A percentile compares a stretch with the other conserved stretches of the same genome.
These are phyloP conservation scores for Penicillium bialowiezense DNA, from an alignment of 495 filamentous ascomycete genomes.

Conservation along the genomic window DNA sequence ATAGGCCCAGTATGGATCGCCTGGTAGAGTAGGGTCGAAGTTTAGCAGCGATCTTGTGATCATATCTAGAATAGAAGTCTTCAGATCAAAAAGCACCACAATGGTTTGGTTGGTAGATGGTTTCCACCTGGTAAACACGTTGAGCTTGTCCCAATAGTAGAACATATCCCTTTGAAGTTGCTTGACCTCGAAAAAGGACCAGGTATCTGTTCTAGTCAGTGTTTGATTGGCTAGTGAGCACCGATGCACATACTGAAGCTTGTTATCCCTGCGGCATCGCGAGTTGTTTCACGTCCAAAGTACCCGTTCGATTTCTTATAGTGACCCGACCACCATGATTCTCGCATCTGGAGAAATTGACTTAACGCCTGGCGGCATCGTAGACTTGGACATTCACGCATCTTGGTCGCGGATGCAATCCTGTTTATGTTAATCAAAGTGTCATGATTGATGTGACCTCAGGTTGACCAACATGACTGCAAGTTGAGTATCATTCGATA, in stretches of 20 bases:
- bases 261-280: not conserved
- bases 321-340: constrained; percentile 1
- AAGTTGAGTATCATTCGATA: too few species aligned
- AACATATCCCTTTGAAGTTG: not conserved
- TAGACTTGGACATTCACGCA: not conserved
- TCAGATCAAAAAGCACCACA: constrained; percentile 33
- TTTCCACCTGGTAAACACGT: constrained; percentile 8
- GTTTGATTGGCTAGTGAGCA: not conserved
- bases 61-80: not conserved
- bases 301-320: constrained; percentile 13
- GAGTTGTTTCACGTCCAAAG: constrained; percentile 16
- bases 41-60: not conserved
- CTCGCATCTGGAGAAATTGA: constrained; percentile 1
- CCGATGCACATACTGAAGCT: constrained; percentile 10
- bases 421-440: not conserved
- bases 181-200: constrained; percentile 15
- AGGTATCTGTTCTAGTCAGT: constrained; percentile 10
- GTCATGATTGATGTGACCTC: too few species aligned
- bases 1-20: constrained; percentile 24
- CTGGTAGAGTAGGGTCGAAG: not conserved
- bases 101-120: constrained; percentile 19
- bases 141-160: constrained; percentile 13
- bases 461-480: too few species aligned
- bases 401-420: not conserved
- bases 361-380: not conserved